Evolutionary conservation across 2,329 filamentous ascomycete genomes (phyloP), one percentile per base, ranked within the genome.

Genomic region (Didymella segeticola): DNA sequence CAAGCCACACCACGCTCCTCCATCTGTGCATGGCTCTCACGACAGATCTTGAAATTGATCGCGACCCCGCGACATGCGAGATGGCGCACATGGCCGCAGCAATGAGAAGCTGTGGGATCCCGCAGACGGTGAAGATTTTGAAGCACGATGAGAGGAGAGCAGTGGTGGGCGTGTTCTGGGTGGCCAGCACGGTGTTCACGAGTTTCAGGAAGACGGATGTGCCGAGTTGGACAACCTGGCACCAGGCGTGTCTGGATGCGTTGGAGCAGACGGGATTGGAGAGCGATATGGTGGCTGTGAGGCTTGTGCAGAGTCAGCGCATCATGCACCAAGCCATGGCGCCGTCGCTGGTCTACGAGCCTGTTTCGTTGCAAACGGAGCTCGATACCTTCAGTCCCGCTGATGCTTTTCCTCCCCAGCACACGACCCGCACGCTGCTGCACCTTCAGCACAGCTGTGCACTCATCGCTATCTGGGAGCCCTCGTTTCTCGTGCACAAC

Each of bases 1-100:
- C 43, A 22, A 58, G 42, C 30, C 47, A 46, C 25, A 49, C 33
- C 2, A 37, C 17, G n/a, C 30, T 58, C 11, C 43, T 58, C 3
- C 56, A 58, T 26, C 39, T 58, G 20, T 42, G 52, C 19, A 58
- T 58, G 56, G 31, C 56, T 7, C 52, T 58, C 36, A 30, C 30
- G 3, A 38, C 46, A 0, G 52, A 58, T 14, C 47, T 58, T 4
- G 34, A 43, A 4, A 48, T 58, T 25, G 47, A 56, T 12, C 55
- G 55, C 3, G 46, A 34, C n/a, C 39, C 45, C 6, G 14, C 23
- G 14, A 30, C 26, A 0, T 57, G 50, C 19, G 55, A 57, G 15
- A 47, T 51, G 29, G 27, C 37, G 12, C 39, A 38, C 15, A 25
- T 54, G 30, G 27, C 41, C n/a, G 45, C 45, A 12, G 55, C 55